These are phyloP conservation scores for Podila epigama DNA, from an alignment of 192 early-diverging fungal genomes.

Conservation along the genomic window DNA sequence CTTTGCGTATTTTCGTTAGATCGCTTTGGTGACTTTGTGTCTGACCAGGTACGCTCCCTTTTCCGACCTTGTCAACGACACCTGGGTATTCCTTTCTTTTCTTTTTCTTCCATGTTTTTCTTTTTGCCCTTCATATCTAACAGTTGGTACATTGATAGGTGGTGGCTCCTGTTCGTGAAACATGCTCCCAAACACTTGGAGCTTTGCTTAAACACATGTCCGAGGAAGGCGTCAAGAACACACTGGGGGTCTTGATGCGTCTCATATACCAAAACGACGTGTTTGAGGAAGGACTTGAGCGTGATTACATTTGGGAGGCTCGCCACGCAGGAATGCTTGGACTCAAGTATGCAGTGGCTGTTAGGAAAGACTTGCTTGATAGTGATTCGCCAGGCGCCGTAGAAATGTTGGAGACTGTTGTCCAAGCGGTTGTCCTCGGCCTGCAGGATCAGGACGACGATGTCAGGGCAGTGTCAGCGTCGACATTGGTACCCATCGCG, in stretches of 20 bases:
- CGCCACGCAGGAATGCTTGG: slow-evolving; percentile 92
- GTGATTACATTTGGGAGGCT: slow-evolving; percentile 83
- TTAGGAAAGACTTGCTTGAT: slow-evolving; percentile 84
- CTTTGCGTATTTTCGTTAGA: slow-evolving; percentile 94
- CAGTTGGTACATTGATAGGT: no score
- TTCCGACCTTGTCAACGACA: no score
- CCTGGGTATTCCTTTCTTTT: no score
- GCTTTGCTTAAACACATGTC: slow-evolving; percentile 73
- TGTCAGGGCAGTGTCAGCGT: slow-evolving; percentile 91
- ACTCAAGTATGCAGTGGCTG: slow-evolving; percentile 93
- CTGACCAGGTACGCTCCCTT: slow-evolving; percentile 70
- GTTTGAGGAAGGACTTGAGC: slow-evolving; percentile 34
- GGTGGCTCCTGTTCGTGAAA: slow-evolving; percentile 95
- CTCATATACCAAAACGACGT: slow-evolving; percentile 69
- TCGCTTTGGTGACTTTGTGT: slow-evolving; percentile 96
- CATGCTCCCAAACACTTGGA: slow-evolving; percentile 84
- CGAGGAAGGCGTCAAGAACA: slow-evolving; percentile 62
- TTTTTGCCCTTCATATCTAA: no score
- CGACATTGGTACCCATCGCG: slow-evolving; percentile 87
- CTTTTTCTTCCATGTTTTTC: no score
- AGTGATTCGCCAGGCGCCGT: slow-evolving; percentile 20
- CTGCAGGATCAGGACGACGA: slow-evolving; percentile 92
- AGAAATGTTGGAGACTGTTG: slow-evolving; percentile 73
- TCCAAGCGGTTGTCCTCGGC: slow-evolving; percentile 85
- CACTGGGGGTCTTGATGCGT: slow-evolving; percentile 73